Evolutionary conservation across 352 stramenopile species (phyloP), one percentile per base, ranked within the genome.

Genomic region (Pythium rishiriense): DNA sequence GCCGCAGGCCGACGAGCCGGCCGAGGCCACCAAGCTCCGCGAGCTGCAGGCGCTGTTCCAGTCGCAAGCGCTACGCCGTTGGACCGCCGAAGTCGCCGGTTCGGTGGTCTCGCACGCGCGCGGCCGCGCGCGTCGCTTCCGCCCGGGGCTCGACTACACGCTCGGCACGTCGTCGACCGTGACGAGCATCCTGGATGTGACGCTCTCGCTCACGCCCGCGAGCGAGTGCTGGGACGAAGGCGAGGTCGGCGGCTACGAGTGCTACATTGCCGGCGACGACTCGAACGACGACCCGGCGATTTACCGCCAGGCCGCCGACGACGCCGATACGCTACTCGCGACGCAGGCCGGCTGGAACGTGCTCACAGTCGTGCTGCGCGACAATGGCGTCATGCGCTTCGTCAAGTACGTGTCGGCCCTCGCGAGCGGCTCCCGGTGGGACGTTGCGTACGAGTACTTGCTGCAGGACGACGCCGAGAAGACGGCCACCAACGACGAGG

Each of bases 81-180:
- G 77, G 68, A 55, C 93, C 0, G 71, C 66, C 19, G 63, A 60
- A 19, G 43, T 91, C 19, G 83, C 87, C 15, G 79, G 81, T 41
- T 66, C 78, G 14, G 68, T 69, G 24, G 56, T 63, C 17, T 71
- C 79, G 17, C 79, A 76, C 12, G 58, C 81, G 42, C 69, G 77
- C 15, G 74, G 75, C 19, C 51, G 76, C 42, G 82, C 91, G 41
- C 76, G 93, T 49, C 76, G 90, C 14, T 98, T 98, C 69, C 83
- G 93, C 4, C 79, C 89, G 9, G 93, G 93, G 7, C 72, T 97
- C 28, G 93, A 98, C 73, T 98, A 98, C 69, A 98, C 91, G 14
- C 85, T 98, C 37, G 91, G 89, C 15, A 72, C 65, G 47, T 64
- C 55, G 51, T 72, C 65, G 21, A 62, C 39, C 28, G 53, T 64